phyloP scores from a whole-genome alignment of 345 rosid species.

The Combretum micranthum region DNA sequence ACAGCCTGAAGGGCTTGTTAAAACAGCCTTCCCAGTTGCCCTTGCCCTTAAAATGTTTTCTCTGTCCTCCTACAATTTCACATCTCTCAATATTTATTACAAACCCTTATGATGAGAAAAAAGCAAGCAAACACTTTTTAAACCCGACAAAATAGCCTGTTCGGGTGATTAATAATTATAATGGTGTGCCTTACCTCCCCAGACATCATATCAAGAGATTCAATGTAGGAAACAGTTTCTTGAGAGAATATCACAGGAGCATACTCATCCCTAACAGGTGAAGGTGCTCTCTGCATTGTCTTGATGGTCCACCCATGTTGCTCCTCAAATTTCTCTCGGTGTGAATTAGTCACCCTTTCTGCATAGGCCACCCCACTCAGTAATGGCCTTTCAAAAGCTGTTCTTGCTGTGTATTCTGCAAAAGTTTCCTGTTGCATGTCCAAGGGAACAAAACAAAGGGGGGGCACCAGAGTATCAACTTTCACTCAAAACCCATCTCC shows the following conservation, averaged over 20 bases:
- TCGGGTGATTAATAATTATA: too few species aligned
- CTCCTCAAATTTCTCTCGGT: slow-evolving; percentile 77
- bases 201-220: slow-evolving; percentile 98
- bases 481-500: too few species aligned
- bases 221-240: slow-evolving; percentile 82
- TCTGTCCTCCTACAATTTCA: slow-evolving; percentile 65
- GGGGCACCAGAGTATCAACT: background rate
- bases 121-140: too few species aligned
- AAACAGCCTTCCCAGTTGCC: slow-evolving; percentile 90
- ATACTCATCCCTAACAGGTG: slow-evolving; percentile 86
- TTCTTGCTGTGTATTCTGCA: slow-evolving; percentile 94
- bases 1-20: slow-evolving; percentile 87
- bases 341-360: slow-evolving; percentile 51
- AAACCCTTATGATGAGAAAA: too few species aligned
- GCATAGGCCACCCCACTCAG: slow-evolving; percentile 95
- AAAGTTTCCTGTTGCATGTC: slow-evolving; percentile 59
- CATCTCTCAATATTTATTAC: slow-evolving; percentile 1
- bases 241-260: slow-evolving; percentile 95
- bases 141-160: background rate
- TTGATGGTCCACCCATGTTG: slow-evolving; percentile 81
- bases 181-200: slow-evolving; percentile 60
- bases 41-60: slow-evolving; percentile 88
- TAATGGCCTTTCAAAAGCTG: slow-evolving; percentile 92
- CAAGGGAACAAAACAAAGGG: slow-evolving; percentile 7
- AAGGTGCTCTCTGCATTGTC: slow-evolving; percentile 85